These are phyloP conservation scores for Diaporthe destruens DNA, from an alignment of 2,329 filamentous ascomycete species.

Conservation along the genomic window DNA sequence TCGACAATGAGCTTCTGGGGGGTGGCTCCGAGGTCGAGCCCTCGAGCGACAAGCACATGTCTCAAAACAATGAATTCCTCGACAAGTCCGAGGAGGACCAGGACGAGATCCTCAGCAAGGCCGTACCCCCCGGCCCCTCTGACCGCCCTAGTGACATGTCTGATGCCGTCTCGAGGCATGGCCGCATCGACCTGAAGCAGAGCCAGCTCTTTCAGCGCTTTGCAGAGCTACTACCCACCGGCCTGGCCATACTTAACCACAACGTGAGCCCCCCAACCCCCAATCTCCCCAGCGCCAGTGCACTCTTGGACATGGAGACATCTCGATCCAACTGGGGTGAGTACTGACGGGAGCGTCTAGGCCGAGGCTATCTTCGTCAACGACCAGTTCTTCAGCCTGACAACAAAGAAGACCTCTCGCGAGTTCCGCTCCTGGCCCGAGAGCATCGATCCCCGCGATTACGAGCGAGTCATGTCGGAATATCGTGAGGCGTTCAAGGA, in stretches of 20 bases:
- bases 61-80: not conserved
- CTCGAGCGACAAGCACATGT: too few species aligned
- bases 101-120: constrained; percentile 27
- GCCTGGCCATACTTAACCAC: constrained; percentile 21
- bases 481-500: constrained; percentile 31
- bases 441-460: constrained; percentile 34
- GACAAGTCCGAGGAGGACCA: constrained; percentile 28
- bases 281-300: too few species aligned
- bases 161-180: constrained; percentile 2
- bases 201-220: constrained; percentile 33
- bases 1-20: constrained; percentile 6
- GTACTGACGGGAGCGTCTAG: not conserved
- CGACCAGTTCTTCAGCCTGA: constrained; percentile 29
- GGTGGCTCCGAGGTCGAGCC: not conserved
- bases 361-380: constrained; percentile 33
- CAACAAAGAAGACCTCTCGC: constrained; percentile 25
- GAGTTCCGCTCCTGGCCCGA: constrained; percentile 36
- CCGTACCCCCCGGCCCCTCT: not conserved
- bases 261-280: not conserved
- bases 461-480: constrained; percentile 31
- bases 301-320: not conserved
- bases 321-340: too few species aligned
- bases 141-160: not conserved
- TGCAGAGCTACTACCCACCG: constrained; percentile 24
- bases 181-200: constrained; percentile 19